A percentile compares a stretch with the other conserved stretches of the same genome.
phyloP scores from a whole-genome alignment of 2,329 filamentous ascomycete species.

The Cordyceps javanica region DNA sequence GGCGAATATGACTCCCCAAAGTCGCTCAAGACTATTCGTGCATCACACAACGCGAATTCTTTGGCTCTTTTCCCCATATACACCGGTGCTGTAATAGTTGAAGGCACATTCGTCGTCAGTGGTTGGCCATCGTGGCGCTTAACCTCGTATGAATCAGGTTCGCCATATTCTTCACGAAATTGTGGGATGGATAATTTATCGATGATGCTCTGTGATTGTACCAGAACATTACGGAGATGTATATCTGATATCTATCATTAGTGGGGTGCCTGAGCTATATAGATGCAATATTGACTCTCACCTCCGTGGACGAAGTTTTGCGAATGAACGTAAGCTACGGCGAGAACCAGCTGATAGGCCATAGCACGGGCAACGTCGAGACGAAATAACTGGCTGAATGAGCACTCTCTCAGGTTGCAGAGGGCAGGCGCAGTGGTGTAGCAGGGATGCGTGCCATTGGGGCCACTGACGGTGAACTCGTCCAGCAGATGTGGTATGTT shows the following conservation, averaged over 20 bases:
- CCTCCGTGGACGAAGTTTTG: constrained; percentile 11
- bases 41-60: background rate
- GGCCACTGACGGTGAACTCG: constrained; percentile 1
- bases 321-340: constrained; percentile 10
- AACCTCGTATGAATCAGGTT: background rate
- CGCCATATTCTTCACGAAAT: background rate
- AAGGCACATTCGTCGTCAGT: background rate
- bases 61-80: background rate
- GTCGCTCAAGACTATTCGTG: background rate
- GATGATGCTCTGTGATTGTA: background rate
- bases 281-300: background rate
- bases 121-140: background rate
- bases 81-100: background rate
- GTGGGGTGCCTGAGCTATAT: background rate
- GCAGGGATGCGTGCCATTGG: constrained; percentile 5
- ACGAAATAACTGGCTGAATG: background rate
- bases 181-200: background rate
- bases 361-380: constrained; percentile 8
- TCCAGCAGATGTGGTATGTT: constrained; percentile 1
- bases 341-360: constrained; percentile 1
- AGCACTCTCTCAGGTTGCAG: background rate
- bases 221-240: background rate
- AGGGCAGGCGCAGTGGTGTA: background rate
- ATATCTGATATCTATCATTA: background rate
- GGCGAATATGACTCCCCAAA: constrained; percentile 2